phyloP scores from a whole-genome alignment of 2,329 filamentous ascomycete species.

The Scytalidium sp. region DNA sequence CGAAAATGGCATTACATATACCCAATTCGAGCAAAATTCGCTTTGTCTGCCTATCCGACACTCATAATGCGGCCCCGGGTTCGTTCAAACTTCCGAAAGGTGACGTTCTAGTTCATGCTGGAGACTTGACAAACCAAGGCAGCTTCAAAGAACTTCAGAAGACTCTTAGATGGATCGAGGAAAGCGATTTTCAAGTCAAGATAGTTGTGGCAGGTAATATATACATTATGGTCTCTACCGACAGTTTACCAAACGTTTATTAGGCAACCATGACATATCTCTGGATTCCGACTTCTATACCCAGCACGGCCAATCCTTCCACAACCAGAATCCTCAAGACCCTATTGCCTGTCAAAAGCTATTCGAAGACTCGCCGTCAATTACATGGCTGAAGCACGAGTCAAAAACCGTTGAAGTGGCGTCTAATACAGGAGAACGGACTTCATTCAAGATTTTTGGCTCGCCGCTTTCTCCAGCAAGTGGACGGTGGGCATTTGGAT shows the following conservation, averaged over 20 bases:
- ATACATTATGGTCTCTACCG: conserved; percentile 6
- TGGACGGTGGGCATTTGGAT: conserved; percentile 66
- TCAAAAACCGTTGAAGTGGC: conserved; percentile 51
- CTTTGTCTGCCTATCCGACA: conserved; percentile 75
- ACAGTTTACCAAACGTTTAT: conserved; percentile 6
- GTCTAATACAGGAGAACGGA: conserved; percentile 51
- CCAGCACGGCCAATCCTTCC: conserved; percentile 49
- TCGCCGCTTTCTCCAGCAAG: conserved; percentile 62
- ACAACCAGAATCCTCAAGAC: conserved; percentile 54
- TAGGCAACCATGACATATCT: conserved; percentile 74
- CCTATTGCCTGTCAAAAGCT: conserved; percentile 51
- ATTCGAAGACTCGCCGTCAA: conserved; percentile 37
- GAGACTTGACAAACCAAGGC: conserved; percentile 74
- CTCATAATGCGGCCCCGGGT: conserved; percentile 59
- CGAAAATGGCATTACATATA: background rate
- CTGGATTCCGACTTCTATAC: conserved; percentile 63
- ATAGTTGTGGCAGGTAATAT: conserved; percentile 63
- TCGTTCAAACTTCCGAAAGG: conserved; percentile 64
- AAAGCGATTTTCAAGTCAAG: conserved; percentile 65
- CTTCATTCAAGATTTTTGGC: conserved; percentile 65
- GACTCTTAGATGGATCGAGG: conserved; percentile 64
- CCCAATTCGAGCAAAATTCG: conserved; percentile 45
- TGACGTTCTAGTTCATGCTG: conserved; percentile 73
- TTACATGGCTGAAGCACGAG: conserved; percentile 64
- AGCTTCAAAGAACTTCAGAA: conserved; percentile 57